Percentiles rank a stretch among this genome's conserved stretches.
Conservation (phyloP, 1,284 basidiomycete genomes). For the Sporisorium exsertum region DNA sequence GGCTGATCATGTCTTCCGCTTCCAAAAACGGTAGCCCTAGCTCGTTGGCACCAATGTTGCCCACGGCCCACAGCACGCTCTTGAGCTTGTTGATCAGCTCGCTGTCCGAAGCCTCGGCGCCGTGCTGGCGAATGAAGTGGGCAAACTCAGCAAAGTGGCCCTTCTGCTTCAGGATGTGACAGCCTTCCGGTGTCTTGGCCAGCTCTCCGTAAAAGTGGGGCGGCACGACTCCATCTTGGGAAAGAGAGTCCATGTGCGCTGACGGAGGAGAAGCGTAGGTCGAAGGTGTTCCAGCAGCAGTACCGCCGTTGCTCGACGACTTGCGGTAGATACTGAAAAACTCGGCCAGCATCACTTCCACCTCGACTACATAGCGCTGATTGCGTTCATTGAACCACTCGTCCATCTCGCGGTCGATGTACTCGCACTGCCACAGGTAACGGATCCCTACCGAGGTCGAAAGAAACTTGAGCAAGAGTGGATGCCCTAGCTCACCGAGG, state of each 20-base stretch:
- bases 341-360: slow-evolving; percentile 85
- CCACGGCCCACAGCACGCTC: slow-evolving; percentile 95
- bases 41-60: slow-evolving; percentile 90
- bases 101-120: slow-evolving; percentile 82
- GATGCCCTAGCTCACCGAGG: slow-evolving; percentile 90
- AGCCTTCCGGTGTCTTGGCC: slow-evolving; percentile 93
- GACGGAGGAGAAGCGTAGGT: slow-evolving; percentile 1
- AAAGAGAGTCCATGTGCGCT: slow-evolving; percentile 3
- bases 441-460: slow-evolving; percentile 92
- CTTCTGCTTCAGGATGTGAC: slow-evolving; percentile 86
- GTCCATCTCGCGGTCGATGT: slow-evolving; percentile 94
- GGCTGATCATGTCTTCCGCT: slow-evolving; percentile 90
- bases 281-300: slow-evolving; percentile 8
- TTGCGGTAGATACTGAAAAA: slow-evolving; percentile 75
- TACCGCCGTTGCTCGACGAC: background rate
- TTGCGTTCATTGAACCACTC: slow-evolving; percentile 89
- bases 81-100: slow-evolving; percentile 89
- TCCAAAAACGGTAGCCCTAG: slow-evolving; percentile 93
- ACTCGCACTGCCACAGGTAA: slow-evolving; percentile 89
- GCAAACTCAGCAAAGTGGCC: slow-evolving; percentile 92
- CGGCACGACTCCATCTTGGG: slow-evolving; percentile 82
- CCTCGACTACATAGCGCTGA: slow-evolving; percentile 84
- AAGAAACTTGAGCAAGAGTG: slow-evolving; percentile 87
- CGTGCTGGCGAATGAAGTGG: slow-evolving; percentile 87
- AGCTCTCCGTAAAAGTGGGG: slow-evolving; percentile 98